Conservation (phyloP, 257 asterid species). For the Nicotiana paniculata region DNA sequence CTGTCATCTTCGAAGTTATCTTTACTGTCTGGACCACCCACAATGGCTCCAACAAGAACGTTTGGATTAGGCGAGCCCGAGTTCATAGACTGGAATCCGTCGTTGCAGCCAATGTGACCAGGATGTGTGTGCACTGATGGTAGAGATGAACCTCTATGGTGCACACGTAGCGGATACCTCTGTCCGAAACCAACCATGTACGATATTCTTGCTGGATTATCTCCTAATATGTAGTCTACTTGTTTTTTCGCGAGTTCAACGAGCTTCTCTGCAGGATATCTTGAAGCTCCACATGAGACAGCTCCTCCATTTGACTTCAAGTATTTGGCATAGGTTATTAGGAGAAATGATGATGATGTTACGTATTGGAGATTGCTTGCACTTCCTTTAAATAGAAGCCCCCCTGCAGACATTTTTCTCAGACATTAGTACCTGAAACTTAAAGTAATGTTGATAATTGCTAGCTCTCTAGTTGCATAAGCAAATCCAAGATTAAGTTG, state of each 20-base stretch:
- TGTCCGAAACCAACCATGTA: slow-evolving; percentile 82
- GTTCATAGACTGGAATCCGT: slow-evolving; percentile 45
- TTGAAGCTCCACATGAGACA: slow-evolving; percentile 46
- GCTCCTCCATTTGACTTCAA: slow-evolving; percentile 33
- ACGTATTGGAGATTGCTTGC: slow-evolving; percentile 85
- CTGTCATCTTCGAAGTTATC: slow-evolving; percentile 54
- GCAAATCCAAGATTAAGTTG: too few species aligned
- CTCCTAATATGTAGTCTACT: slow-evolving; percentile 78
- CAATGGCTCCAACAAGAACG: slow-evolving; percentile 49
- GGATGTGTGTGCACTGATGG: slow-evolving; percentile 47
- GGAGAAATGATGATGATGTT: slow-evolving; percentile 66
- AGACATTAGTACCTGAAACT: background rate
- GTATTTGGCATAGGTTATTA: slow-evolving; percentile 60
- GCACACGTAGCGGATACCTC: slow-evolving; percentile 55
- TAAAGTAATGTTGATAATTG: too few species aligned
- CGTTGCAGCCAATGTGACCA: slow-evolving; percentile 37
- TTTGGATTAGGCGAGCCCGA: slow-evolving; percentile 60
- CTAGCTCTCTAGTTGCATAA: background rate
- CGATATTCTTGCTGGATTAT: slow-evolving; percentile 61
- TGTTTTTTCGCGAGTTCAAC: slow-evolving; percentile 49
- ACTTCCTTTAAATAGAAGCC: slow-evolving; percentile 47
- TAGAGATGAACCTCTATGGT: slow-evolving; percentile 69
- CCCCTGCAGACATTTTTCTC: slow-evolving; percentile 33
- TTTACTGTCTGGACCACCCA: slow-evolving; percentile 68
- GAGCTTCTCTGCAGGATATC: slow-evolving; percentile 42